A percentile compares a stretch with the other conserved stretches of the same genome.
These are phyloP conservation scores for Fragaria iinumae DNA, from an alignment of 306 rosid species.

Conservation along the genomic window DNA sequence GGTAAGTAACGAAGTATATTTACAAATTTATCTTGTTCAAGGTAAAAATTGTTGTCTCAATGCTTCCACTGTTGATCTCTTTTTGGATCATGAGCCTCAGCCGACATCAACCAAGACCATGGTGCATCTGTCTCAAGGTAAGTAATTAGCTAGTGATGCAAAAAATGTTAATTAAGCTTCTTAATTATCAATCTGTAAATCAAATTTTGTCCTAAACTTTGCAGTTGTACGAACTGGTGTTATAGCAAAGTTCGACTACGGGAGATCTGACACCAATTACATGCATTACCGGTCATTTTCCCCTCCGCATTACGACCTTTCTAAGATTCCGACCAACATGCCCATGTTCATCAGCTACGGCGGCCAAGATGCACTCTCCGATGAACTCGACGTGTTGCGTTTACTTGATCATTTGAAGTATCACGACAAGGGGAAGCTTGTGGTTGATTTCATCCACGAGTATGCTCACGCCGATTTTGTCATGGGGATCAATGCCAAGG, in stretches of 20 bases:
- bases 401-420: constrained; percentile 59
- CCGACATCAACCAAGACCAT: constrained; percentile 77
- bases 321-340: constrained; percentile 68
- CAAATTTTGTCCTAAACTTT: background rate
- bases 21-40: constrained; percentile 13
- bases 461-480: constrained; percentile 78
- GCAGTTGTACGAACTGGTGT: constrained; percentile 63
- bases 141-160: constrained; percentile 9
- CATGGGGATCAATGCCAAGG: constrained; percentile 74
- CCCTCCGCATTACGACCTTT: constrained; percentile 77
- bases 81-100: constrained; percentile 69
- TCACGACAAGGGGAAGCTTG: constrained; percentile 62
- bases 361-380: constrained; percentile 73
- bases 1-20: background rate
- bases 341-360: constrained; percentile 90
- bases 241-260: constrained; percentile 62
- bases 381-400: constrained; percentile 48
- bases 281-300: constrained; percentile 53
- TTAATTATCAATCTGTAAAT: background rate
- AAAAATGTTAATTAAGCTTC: background rate
- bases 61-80: constrained; percentile 63
- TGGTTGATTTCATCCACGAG: constrained; percentile 51
- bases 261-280: constrained; percentile 37
- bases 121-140: constrained; percentile 90
- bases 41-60: constrained; percentile 85